Base-by-base conservation (phyloP, 2,329 filamentous ascomycete species). In the Xylariaceae sp. region DNA sequence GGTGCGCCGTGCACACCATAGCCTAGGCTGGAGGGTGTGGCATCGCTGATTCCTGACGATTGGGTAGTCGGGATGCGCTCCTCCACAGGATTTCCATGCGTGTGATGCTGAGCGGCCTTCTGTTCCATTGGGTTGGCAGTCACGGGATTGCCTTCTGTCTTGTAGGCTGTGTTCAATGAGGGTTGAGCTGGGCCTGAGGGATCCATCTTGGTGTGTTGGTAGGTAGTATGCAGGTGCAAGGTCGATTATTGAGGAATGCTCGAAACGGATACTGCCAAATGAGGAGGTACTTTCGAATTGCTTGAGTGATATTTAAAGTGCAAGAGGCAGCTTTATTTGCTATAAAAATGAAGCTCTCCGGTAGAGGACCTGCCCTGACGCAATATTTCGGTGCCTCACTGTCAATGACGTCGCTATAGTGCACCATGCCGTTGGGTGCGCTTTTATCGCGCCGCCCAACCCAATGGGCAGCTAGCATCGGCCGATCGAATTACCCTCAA, bases 181-280 rank as follows among this genome's bases (percentile, higher is more conserved):
- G 60, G 60, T 16, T 61, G 59, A 3, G 53, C 35, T 24, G 46
- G 48, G 35, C 48, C 50, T 15, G 56, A 55, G 28, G 57, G 53
- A 16, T 60, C 50, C 60, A 61, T 59, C 11, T 19, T 49, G 30
- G 4, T 32, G 13, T n/a, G 16, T n/a, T 17, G 31, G 31, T 34
- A n/a, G 26, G 26, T 29, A n/a, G 26, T 29, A n/a, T 9, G 26
- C 9, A 29, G 26, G 26, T 29, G 26, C 9, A n/a, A 29, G 26
- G 26, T 29, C n/a, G n/a, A n/a, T n/a, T n/a, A n/a, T n/a, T n/a
- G n/a, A n/a, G n/a, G n/a, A n/a, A n/a, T n/a, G n/a, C n/a, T n/a
- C n/a, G n/a, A n/a, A n/a, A n/a, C n/a, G n/a, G n/a, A n/a, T n/a
- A n/a, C n/a, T n/a, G n/a, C n/a, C n/a, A n/a, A n/a, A n/a, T n/a